Percentiles rank a stretch among this genome's conserved stretches.
Evolutionary conservation across 495 filamentous ascomycete genomes (phyloP).

Genomic region (Lepidopterella palustris): DNA sequence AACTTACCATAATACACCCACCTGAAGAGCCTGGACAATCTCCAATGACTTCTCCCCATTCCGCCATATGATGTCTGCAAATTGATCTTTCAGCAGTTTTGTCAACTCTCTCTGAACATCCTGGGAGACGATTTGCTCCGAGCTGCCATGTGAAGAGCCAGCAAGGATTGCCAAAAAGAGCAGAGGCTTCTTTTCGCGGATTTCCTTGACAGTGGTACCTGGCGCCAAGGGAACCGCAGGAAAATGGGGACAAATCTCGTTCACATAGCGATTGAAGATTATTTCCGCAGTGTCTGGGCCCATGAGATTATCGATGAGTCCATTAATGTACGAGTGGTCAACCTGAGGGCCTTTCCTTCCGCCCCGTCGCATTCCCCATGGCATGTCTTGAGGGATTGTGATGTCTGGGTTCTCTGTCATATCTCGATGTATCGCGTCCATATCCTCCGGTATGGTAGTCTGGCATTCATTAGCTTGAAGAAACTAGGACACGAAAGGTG

Average conservation of each 20-base stretch:
- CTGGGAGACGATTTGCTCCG: conserved; percentile 40
- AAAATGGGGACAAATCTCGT: conserved; percentile 62
- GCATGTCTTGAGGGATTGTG: conserved; percentile 20
- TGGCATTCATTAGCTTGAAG: conserved; percentile 2
- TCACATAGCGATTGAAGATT: conserved; percentile 64
- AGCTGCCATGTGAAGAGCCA: conserved; percentile 52
- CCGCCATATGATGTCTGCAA: conserved; percentile 68
- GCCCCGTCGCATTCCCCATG: conserved; percentile 15
- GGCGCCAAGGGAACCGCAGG: conserved; percentile 72
- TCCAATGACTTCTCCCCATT: conserved; percentile 80
- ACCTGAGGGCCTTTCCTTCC: conserved; percentile 15
- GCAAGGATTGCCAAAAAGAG: conserved; percentile 76
- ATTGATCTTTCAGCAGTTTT: conserved; percentile 62
- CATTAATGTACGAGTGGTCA: conserved; percentile 56
- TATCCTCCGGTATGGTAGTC: conserved; percentile 25
- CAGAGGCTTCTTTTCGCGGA: conserved; percentile 66
- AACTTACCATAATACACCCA: conserved; percentile 26
- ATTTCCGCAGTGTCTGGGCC: conserved; percentile 52
- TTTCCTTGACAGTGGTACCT: conserved; percentile 55
- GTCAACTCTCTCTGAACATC: conserved; percentile 44
- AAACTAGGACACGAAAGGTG: not conserved
- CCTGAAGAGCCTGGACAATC: conserved; percentile 70
- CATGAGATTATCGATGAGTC: conserved; percentile 56
- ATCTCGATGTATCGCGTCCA: conserved; percentile 13
- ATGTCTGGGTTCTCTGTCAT: not conserved